phyloP scores from a whole-genome alignment of 2,329 filamentous ascomycete species.

The Basipetospora chlamydospora region DNA sequence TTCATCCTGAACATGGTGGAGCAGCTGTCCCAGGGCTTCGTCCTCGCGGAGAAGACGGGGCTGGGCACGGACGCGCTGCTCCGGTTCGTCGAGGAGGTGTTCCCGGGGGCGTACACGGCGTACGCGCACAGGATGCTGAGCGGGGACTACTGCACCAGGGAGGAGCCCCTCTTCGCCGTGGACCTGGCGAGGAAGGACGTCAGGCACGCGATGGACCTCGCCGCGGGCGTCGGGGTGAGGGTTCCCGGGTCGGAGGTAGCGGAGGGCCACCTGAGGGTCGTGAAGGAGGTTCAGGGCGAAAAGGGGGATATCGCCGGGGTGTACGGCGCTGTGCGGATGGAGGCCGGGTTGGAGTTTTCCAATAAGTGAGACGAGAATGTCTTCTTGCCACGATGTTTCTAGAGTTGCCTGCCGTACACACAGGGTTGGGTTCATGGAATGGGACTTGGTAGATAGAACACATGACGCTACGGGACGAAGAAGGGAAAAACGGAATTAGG shows the following conservation, averaged over 20 bases:
- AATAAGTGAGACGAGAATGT: slow-evolving; percentile 28
- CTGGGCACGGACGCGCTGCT: slow-evolving; percentile 58
- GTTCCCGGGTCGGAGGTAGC: slow-evolving; percentile 52
- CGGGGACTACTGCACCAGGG: slow-evolving; percentile 63
- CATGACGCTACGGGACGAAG: too few relatives aligned
- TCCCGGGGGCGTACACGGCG: slow-evolving; percentile 59
- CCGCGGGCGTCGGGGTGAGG: slow-evolving; percentile 43
- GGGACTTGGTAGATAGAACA: too few relatives aligned
- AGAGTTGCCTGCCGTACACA: too few relatives aligned
- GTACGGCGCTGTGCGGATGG: slow-evolving; percentile 65
- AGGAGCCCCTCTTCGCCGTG: slow-evolving; percentile 70
- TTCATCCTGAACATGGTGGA: slow-evolving; percentile 76
- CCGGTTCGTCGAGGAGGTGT: slow-evolving; percentile 56
- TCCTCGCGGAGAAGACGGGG: slow-evolving; percentile 66
- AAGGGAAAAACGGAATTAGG: too few relatives aligned
- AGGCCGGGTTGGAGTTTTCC: slow-evolving; percentile 61
- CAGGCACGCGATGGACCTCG: slow-evolving; percentile 56
- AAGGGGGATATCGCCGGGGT: slow-evolving; percentile 70
- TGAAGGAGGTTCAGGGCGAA: slow-evolving; percentile 53
- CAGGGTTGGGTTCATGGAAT: too few relatives aligned
- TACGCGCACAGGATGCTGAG: slow-evolving; percentile 62
- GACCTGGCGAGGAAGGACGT: slow-evolving; percentile 75
- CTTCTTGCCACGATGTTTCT: too few relatives aligned
- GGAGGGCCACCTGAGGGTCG: slow-evolving; percentile 51
- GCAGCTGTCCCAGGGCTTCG: slow-evolving; percentile 62